Conservation (phyloP, 2,329 filamentous ascomycete genomes). For the Calonectria montana region DNA sequence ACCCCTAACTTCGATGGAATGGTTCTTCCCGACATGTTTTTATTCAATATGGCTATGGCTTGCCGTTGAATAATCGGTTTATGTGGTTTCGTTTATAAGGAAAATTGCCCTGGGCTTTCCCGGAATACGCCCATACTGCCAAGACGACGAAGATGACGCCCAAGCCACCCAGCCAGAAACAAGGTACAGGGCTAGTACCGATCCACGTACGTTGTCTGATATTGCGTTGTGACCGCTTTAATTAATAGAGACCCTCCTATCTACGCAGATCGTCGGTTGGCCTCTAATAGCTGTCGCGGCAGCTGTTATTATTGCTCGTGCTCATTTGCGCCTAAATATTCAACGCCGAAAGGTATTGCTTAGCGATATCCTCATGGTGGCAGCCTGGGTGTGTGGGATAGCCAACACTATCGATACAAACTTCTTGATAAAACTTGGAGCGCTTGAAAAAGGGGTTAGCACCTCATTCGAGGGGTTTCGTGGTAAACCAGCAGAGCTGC, state of each 20-base stretch:
- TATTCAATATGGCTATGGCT: no score
- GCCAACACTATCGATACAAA: not conserved
- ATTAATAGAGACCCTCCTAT: not conserved
- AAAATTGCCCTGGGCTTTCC: no score
- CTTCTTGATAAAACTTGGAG: slow-evolving; percentile 12
- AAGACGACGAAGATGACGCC: no score
- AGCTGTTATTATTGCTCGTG: slow-evolving; percentile 18
- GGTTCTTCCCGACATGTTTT: no score
- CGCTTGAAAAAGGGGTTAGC: slow-evolving; percentile 10
- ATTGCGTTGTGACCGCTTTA: not conserved
- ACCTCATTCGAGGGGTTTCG: not conserved
- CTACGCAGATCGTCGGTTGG: not conserved
- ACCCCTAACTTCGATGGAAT: no score
- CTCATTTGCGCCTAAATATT: slow-evolving; percentile 28
- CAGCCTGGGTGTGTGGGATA: slow-evolving; percentile 20
- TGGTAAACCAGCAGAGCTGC: not conserved
- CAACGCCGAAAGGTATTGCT: slow-evolving; percentile 22
- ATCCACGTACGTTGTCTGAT: not conserved
- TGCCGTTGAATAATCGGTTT: no score
- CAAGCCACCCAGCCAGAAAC: not conserved
- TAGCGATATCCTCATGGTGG: slow-evolving; percentile 18
- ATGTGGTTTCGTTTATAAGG: no score
- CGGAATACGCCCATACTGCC: no score
- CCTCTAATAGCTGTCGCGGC: not conserved
- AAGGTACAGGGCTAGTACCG: not conserved